Conservation (phyloP, 495 filamentous ascomycete species). For the Aspergillus nidulans region DNA sequence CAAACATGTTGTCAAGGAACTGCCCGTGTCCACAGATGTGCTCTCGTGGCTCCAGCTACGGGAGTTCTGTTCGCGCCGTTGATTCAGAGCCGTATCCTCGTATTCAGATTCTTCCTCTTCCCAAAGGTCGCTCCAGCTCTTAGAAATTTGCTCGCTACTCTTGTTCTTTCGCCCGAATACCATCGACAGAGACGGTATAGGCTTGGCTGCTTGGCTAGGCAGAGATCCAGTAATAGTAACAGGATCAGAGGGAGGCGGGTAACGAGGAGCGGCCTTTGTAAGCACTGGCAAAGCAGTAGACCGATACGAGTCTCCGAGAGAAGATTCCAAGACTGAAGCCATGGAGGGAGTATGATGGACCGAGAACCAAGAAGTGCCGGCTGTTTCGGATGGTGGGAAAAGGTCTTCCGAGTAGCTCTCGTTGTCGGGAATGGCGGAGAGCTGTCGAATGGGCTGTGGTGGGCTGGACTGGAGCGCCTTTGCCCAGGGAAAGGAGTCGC, state of each 20-base stretch:
- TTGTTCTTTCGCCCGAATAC: conserved; percentile 74
- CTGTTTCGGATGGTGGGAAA: conserved; percentile 73
- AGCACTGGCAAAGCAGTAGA: conserved; percentile 45
- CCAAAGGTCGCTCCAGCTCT: conserved; percentile 97
- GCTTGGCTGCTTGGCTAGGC: conserved; percentile 64
- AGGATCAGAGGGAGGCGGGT: conserved; percentile 45
- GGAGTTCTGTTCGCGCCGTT: conserved; percentile 69
- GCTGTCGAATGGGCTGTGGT: conserved; percentile 69
- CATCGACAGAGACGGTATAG: conserved; percentile 63
- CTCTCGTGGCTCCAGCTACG: conserved; percentile 79
- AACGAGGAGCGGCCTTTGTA: conserved; percentile 32
- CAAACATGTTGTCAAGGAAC: conserved; percentile 18
- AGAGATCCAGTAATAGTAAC: conserved; percentile 71
- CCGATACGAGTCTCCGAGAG: conserved; percentile 63
- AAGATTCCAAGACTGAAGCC: conserved; percentile 73
- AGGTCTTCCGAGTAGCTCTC: conserved; percentile 82
- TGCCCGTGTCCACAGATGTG: conserved; percentile 36
- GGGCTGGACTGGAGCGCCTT: conserved; percentile 80
- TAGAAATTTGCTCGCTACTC: conserved; percentile 62
- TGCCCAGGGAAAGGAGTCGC: conserved; percentile 90
- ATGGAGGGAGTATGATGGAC: conserved; percentile 68
- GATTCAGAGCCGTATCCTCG: conserved; percentile 50
- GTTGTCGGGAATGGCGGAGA: conserved; percentile 78
- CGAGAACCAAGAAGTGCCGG: conserved; percentile 68
- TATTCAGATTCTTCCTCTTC: conserved; percentile 79